Evolutionary conservation across 2,329 filamentous ascomycete genomes (phyloP).

Genomic region (Leptographium lundbergii): DNA sequence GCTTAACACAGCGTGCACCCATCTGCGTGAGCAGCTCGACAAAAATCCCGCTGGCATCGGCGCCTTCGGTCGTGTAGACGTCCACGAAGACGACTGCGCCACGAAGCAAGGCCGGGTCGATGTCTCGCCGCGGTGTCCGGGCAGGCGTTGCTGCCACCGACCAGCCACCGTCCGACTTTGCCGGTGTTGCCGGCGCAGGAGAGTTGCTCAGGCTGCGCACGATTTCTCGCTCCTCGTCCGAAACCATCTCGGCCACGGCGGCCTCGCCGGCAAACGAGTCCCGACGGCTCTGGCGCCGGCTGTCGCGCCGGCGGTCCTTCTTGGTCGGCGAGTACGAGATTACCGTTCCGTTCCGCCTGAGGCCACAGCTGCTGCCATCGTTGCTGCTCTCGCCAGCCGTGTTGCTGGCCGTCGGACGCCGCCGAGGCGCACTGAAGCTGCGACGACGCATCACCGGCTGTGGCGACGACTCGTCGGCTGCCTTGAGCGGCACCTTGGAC

Average conservation of each 20-base stretch:
- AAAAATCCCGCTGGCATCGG: slow-evolving; percentile 70
- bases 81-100: slow-evolving; percentile 75
- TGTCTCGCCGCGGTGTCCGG: slow-evolving; percentile 40
- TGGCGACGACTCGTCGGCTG: slow-evolving; percentile 46
- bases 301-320: slow-evolving; percentile 15
- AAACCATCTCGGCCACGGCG: slow-evolving; percentile 8
- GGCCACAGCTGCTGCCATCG: slow-evolving; percentile 11
- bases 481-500: slow-evolving; percentile 64
- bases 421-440: slow-evolving; percentile 36
- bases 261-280: slow-evolving; percentile 11
- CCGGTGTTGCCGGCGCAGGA: slow-evolving; percentile 26
- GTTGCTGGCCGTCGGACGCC: not conserved
- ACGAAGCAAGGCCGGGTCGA: slow-evolving; percentile 42
- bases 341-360: slow-evolving; percentile 36
- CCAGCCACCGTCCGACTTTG: slow-evolving; percentile 37
- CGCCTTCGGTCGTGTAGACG: slow-evolving; percentile 70
- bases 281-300: slow-evolving; percentile 12
- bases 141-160: slow-evolving; percentile 42
- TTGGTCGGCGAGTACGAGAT: slow-evolving; percentile 43
- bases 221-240: slow-evolving; percentile 7
- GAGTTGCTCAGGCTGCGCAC: not conserved
- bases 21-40: slow-evolving; percentile 62
- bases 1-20: slow-evolving; percentile 67
- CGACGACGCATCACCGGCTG: slow-evolving; percentile 32
- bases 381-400: not conserved